Evolutionary conservation across 495 filamentous ascomycete genomes (phyloP), one percentile per base, ranked within the genome.

Genomic region (Penicillium malachiteum): DNA sequence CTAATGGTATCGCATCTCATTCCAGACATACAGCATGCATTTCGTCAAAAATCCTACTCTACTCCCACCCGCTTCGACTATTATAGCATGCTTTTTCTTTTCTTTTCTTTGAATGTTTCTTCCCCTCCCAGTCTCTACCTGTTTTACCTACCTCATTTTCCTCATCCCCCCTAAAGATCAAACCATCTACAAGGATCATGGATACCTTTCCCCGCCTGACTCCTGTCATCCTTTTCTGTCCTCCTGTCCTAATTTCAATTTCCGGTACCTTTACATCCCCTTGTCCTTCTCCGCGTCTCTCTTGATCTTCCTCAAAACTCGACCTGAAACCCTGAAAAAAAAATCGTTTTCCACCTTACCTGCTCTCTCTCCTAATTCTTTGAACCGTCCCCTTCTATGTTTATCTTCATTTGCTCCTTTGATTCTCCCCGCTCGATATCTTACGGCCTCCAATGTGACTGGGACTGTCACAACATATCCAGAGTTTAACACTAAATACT

Each of bases 361-460:
- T 54, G 34, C 53, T 50, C 50, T 40, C 21, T 55, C 59, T 56
- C 52, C 52, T 59, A 59, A 58, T 59, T 48, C 40, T 53, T 48
- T 31, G 30, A 50, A 50, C 33, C 52, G 42, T 38, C 47, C 50
- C 12, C 44, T 43, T 52, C 43, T 49, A 56, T 55, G 18, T 50
- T 62, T 48, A 41, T 58, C 55, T 55, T 48, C 48, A 34, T 41
- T 38, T 46, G 48, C 50, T 48, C 51, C 18, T 52, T 50, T 58
- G 14, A 59, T 54, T 52, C 52, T 33, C 34, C 46, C 33, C 16
- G 8, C 54, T 39, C 13, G 40, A 43, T 63, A 57, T 61, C 41
- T 61, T 61, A 61, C 40, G 41, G 32, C 31, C 30, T 40, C 40
- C n/a, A 50, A 52, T 51, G 47, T 57, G 45, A 55, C 42, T 21